Evolutionary conservation across 208 protist genomes (phyloP).

Genomic region (Leishmania lainsoni): DNA sequence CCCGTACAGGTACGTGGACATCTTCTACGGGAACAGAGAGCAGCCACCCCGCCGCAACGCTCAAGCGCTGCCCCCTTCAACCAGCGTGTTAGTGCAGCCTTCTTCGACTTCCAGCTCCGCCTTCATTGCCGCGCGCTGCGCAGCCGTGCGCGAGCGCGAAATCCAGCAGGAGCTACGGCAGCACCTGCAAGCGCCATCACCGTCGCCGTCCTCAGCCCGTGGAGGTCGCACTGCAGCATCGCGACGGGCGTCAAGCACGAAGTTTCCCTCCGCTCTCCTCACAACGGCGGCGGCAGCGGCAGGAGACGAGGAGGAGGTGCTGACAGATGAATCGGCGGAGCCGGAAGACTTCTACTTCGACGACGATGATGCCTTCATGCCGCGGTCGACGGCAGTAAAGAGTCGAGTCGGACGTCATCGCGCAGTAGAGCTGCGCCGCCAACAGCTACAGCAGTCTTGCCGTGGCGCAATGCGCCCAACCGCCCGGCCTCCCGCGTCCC

Average conservation of each 20-base stretch:
- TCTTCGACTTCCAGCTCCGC: conserved; percentile 3
- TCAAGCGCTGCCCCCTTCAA: background rate
- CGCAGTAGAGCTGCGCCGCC: background rate
- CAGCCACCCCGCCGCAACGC: background rate
- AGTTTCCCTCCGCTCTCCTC: background rate
- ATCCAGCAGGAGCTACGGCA: conserved; percentile 12
- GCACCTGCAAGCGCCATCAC: background rate
- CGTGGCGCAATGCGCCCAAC: background rate
- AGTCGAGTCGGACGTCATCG: background rate
- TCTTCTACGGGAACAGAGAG: conserved; percentile 11
- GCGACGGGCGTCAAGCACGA: background rate
- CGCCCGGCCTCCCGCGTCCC: background rate
- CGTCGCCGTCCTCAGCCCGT: background rate
- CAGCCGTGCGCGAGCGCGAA: conserved; percentile 18
- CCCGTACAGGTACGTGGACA: conserved; percentile 29
- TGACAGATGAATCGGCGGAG: background rate
- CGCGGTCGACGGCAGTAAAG: background rate
- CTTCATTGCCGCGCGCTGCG: conserved; percentile 15
- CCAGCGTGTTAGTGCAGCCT: background rate
- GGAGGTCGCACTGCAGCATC: background rate
- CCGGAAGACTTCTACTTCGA: conserved; percentile 19
- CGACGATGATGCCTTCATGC: background rate
- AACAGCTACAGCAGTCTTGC: background rate
- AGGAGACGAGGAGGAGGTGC: background rate
- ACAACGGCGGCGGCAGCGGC: background rate